A percentile compares a stretch with the other conserved stretches of the same genome.
Conservation (phyloP, 2,329 filamentous ascomycete species). For the Colletotrichum falcatum region DNA sequence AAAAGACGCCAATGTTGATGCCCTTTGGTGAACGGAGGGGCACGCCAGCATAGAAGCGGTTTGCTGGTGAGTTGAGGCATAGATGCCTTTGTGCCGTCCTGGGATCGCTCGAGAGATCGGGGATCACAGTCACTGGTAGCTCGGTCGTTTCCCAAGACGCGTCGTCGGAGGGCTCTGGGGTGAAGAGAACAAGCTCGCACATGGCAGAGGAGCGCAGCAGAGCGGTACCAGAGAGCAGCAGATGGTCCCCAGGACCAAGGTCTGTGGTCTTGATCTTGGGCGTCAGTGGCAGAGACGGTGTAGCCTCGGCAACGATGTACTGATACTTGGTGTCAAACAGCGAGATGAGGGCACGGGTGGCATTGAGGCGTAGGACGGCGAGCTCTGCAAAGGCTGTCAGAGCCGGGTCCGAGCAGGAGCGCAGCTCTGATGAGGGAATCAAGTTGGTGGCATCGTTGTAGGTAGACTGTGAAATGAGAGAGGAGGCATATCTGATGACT, state of each 20-base stretch:
- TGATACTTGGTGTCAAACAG: conserved; percentile 63
- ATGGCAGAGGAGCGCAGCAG: conserved; percentile 47
- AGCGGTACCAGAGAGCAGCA: conserved; percentile 47
- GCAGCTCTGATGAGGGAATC: conserved; percentile 44
- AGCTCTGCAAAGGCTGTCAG: conserved; percentile 65
- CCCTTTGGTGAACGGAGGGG: conserved; percentile 55
- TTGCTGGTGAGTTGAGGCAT: conserved; percentile 42
- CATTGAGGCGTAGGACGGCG: conserved; percentile 55
- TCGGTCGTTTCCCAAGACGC: neutral
- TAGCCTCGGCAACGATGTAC: conserved; percentile 64
- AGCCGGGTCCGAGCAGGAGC: conserved; percentile 49
- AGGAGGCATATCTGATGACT: conserved; percentile 32
- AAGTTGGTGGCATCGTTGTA: conserved; percentile 43
- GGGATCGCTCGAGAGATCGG: conserved; percentile 49
- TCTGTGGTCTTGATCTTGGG: conserved; percentile 44
- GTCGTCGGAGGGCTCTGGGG: neutral
- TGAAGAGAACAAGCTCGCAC: conserved; percentile 46
- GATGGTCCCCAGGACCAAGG: conserved; percentile 4
- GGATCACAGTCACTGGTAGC: conserved; percentile 51
- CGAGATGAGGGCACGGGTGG: conserved; percentile 58
- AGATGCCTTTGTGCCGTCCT: conserved; percentile 47
- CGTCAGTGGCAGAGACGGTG: conserved; percentile 53
- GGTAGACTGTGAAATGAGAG: conserved; percentile 15
- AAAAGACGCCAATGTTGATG: conserved; percentile 57
- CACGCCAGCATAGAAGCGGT: conserved; percentile 56